Percentiles rank a stretch among this genome's conserved stretches.
These are phyloP conservation scores for Arthrinium phaeospermum DNA, from an alignment of 2,329 filamentous ascomycete genomes.

Conservation along the genomic window DNA sequence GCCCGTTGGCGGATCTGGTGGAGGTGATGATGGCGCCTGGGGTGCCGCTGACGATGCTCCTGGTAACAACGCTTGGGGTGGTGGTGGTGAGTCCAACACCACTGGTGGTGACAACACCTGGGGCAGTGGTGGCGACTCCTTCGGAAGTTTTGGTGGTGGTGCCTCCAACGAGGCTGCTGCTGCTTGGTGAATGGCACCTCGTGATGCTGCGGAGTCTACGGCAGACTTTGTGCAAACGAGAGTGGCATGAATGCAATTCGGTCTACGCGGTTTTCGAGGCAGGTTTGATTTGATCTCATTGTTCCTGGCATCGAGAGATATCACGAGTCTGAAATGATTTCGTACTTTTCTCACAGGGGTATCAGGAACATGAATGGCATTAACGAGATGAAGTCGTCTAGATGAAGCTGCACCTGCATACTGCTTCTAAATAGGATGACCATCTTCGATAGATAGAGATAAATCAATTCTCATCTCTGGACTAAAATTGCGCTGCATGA, in stretches of 20 bases:
- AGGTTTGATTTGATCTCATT: background rate
- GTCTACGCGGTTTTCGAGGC: background rate
- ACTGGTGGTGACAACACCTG: constrained; percentile 19
- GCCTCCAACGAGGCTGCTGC: background rate
- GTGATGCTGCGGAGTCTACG: background rate
- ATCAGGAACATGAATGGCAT: background rate
- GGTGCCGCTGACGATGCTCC: constrained; percentile 22
- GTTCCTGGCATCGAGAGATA: background rate
- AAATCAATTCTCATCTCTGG: background rate
- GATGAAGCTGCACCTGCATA: background rate
- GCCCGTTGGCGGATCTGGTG: constrained; percentile 31
- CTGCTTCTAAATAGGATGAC: background rate
- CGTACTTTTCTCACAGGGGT: background rate
- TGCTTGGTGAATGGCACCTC: background rate
- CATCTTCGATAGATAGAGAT: background rate
- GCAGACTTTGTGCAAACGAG: background rate
- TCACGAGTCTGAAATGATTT: background rate
- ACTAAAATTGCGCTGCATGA: background rate
- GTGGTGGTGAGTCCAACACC: background rate
- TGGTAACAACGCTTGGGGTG: constrained; percentile 14
- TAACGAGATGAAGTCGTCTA: background rate
- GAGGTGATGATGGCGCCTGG: constrained; percentile 34
- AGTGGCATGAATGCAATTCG: background rate
- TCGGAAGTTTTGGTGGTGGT: constrained; percentile 3
- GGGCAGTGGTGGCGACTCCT: constrained; percentile 6